phyloP scores from a whole-genome alignment of 108 stramenopile species.

The Nitzschia sp. region DNA sequence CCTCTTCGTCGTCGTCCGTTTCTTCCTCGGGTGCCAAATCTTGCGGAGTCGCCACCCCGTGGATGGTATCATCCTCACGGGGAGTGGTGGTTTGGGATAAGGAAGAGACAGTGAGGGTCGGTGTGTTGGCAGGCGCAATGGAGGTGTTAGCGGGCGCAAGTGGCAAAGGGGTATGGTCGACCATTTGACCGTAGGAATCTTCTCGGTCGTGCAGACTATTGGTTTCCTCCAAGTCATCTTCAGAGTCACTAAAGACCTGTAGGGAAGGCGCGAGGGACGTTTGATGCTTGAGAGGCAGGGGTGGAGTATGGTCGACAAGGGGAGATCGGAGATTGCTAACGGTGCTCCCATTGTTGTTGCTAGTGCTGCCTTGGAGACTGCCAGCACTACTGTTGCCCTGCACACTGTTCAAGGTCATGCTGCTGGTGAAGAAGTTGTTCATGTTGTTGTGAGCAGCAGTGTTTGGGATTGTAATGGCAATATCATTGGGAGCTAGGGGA shows the following conservation, averaged over 20 bases:
- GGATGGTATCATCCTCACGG: slow-evolving; percentile 29
- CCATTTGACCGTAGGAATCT: slow-evolving; percentile 40
- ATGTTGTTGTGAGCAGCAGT: slow-evolving; percentile 9
- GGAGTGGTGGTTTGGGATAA: neutral
- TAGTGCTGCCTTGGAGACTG: too few species aligned
- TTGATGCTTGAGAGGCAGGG: neutral
- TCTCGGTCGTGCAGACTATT: slow-evolving; percentile 23
- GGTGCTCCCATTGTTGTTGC: too few species aligned
- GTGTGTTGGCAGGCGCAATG: too few species aligned
- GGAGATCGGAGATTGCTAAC: neutral
- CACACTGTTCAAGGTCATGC: neutral
- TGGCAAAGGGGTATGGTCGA: slow-evolving; percentile 41
- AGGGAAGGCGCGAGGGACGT: slow-evolving; percentile 15
- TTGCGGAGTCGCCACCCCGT: slow-evolving; percentile 6
- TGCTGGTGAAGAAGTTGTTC: neutral
- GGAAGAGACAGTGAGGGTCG: neutral
- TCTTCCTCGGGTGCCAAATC: neutral
- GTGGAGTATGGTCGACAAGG: slow-evolving; percentile 32
- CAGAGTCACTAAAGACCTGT: slow-evolving; percentile 20
- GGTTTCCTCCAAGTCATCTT: slow-evolving; percentile 30
- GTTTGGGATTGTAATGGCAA: slow-evolving; percentile 5
- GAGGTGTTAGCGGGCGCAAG: too few species aligned
- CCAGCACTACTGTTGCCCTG: too few species aligned
- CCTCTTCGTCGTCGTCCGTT: slow-evolving; percentile 27
- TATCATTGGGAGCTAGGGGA: neutral